Evolutionary conservation across 176 grass and related monocot species (phyloP).

Genomic region (Aegilops longissima): DNA sequence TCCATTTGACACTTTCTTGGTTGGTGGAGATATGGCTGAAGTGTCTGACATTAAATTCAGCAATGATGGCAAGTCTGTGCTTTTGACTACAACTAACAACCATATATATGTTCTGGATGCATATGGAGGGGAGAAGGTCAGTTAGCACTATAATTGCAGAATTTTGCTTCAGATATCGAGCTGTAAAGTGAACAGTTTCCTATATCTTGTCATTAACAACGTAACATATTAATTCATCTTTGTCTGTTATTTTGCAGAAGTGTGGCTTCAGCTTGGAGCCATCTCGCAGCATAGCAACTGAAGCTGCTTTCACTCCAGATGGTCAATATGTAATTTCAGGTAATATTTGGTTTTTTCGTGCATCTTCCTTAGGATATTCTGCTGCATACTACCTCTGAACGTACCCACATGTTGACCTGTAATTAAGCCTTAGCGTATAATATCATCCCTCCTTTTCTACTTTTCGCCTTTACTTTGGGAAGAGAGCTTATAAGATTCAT

Average conservation of each 20-base stretch:
- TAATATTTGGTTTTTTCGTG: slow-evolving; percentile 18
- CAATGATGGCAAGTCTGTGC: slow-evolving; percentile 96
- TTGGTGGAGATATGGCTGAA: slow-evolving; percentile 94
- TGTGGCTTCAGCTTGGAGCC: slow-evolving; percentile 97
- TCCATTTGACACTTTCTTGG: slow-evolving; percentile 95
- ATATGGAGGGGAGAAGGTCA: slow-evolving; percentile 91
- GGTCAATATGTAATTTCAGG: slow-evolving; percentile 95
- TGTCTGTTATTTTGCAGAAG: slow-evolving; percentile 46
- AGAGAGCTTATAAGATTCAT: slow-evolving; percentile 1
- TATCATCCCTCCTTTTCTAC: not conserved
- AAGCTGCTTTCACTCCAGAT: slow-evolving; percentile 97
- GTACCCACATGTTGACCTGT: not conserved
- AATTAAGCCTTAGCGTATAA: not conserved
- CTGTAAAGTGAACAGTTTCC: slow-evolving; percentile 12
- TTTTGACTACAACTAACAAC: slow-evolving; percentile 96
- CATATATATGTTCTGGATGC: slow-evolving; percentile 99
- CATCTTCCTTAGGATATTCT: slow-evolving; percentile 11
- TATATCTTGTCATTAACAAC: not conserved
- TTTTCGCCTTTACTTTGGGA: not conserved
- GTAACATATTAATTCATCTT: slow-evolving; percentile 9
- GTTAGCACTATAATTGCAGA: not conserved
- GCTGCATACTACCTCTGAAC: slow-evolving; percentile 1
- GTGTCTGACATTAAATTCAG: slow-evolving; percentile 99
- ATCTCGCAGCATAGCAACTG: slow-evolving; percentile 79
- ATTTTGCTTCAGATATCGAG: not conserved